Percentiles rank a stretch among this genome's conserved stretches.
Evolutionary conservation across 345 rosid species (phyloP).

Genomic region (Hibiscus trionum): DNA sequence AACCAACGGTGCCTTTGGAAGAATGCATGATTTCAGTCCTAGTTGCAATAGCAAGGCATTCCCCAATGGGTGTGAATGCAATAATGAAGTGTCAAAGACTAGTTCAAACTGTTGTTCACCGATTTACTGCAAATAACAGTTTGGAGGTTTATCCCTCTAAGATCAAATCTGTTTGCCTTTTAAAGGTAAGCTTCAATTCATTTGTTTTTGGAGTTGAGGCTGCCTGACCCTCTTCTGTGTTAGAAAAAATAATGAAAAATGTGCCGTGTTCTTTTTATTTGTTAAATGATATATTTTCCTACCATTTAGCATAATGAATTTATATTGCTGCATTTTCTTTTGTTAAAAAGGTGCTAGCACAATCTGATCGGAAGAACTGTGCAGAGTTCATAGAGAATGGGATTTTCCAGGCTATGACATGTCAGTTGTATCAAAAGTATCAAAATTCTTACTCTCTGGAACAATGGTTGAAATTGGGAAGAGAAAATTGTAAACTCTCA

Average conservation of each 20-base stretch:
- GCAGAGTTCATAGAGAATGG: conserved; percentile 42
- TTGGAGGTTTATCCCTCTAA: conserved; percentile 42
- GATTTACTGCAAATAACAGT: conserved; percentile 41
- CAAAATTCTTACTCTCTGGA: conserved; percentile 53
- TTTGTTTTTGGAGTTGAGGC: background rate
- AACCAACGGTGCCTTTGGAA: conserved; percentile 40
- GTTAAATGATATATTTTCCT: conserved; percentile 4
- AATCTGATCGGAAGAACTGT: conserved; percentile 53
- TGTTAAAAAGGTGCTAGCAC: conserved; percentile 58
- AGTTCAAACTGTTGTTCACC: conserved; percentile 47
- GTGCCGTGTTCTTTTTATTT: background rate
- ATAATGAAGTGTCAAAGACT: conserved; percentile 69
- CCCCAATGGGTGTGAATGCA: conserved; percentile 66
- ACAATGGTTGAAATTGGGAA: conserved; percentile 62
- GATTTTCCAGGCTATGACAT: conserved; percentile 49
- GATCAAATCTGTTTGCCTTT: conserved; percentile 53
- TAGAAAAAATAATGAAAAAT: background rate
- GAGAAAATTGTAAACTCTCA: conserved; percentile 57
- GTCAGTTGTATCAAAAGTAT: conserved; percentile 65
- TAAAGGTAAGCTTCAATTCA: conserved; percentile 45
- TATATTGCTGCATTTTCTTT: conserved; percentile 5
- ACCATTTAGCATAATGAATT: conserved; percentile 5
- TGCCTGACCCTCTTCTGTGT: background rate
- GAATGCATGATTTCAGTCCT: conserved; percentile 59
- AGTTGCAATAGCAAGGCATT: conserved; percentile 80